phyloP scores from a whole-genome alignment of 163 green algal species.

The Scenedesmus sp. region DNA sequence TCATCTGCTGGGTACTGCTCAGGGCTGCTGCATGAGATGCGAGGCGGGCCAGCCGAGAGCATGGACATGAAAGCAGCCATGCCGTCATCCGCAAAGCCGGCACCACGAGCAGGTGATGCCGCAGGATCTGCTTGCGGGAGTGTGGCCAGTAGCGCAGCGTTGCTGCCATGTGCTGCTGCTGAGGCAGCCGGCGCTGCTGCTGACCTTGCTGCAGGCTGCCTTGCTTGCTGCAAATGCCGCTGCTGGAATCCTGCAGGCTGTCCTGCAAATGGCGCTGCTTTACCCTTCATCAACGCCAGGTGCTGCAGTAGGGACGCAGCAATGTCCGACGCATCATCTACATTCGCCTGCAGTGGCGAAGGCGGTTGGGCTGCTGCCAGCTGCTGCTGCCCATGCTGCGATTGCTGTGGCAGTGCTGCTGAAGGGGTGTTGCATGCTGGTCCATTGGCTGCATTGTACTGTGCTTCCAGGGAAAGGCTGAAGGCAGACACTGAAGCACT shows the following conservation, averaged over 20 bases:
- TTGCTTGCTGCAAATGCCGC: neutral
- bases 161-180: neutral
- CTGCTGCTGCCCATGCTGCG: neutral
- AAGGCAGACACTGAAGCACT: constrained; percentile 10
- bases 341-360: neutral
- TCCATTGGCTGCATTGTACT: neutral
- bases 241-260: neutral
- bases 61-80: neutral
- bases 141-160: neutral
- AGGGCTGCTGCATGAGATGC: neutral
- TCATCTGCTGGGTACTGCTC: neutral
- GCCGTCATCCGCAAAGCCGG: neutral
- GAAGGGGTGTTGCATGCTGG: neutral
- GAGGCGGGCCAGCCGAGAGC: neutral
- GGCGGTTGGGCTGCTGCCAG: neutral
- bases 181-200: neutral
- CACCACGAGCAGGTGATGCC: neutral
- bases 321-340: neutral
- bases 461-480: neutral
- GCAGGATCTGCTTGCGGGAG: neutral
- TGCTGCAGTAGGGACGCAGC: neutral
- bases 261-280: neutral
- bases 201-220: neutral
- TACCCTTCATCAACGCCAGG: neutral
- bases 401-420: neutral